Conservation (phyloP, 1,284 basidiomycete genomes). For the Pseudozyma tsukubaensis region DNA sequence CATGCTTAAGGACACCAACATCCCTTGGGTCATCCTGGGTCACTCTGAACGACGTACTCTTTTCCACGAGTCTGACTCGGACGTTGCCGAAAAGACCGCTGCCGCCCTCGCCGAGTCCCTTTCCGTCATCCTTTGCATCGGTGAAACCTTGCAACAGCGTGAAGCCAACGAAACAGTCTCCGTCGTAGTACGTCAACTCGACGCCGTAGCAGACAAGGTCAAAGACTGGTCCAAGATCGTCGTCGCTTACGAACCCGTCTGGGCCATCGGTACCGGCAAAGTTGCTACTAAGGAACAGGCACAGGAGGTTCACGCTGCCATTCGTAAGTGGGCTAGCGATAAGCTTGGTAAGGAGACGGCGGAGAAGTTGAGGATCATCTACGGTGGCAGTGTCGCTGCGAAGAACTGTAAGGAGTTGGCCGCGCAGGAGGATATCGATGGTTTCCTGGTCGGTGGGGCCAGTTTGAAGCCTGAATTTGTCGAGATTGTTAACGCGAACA, state of each 20-base stretch:
- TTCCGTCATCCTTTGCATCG: slow-evolving; percentile 93
- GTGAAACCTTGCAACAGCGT: slow-evolving; percentile 90
- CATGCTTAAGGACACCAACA: slow-evolving; percentile 84
- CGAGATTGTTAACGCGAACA: slow-evolving; percentile 82
- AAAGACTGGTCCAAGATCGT: slow-evolving; percentile 91
- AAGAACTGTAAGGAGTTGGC: slow-evolving; percentile 81
- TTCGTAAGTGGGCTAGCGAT: slow-evolving; percentile 80
- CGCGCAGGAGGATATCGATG: slow-evolving; percentile 85
- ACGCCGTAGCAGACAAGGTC: slow-evolving; percentile 77
- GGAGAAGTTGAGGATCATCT: slow-evolving; percentile 86
- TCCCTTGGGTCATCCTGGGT: slow-evolving; percentile 95
- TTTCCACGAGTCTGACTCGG: slow-evolving; percentile 86
- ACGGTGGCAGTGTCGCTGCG: slow-evolving; percentile 92
- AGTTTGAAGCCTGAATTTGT: slow-evolving; percentile 89
- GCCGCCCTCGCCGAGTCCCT: slow-evolving; percentile 80
- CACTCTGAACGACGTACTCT: slow-evolving; percentile 95
- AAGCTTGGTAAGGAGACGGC: slow-evolving; percentile 79
- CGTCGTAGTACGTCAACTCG: slow-evolving; percentile 85
- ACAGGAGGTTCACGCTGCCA: slow-evolving; percentile 88
- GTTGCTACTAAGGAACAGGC: slow-evolving; percentile 90
- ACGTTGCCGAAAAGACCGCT: slow-evolving; percentile 85
- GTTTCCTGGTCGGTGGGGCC: slow-evolving; percentile 98
- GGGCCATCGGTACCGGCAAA: slow-evolving; percentile 98
- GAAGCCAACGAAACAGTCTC: slow-evolving; percentile 82
- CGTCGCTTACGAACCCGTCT: slow-evolving; percentile 84